These are phyloP conservation scores for Plasmodium falciparum DNA, from an alignment of 169 alveolate species.

Conservation along the genomic window DNA sequence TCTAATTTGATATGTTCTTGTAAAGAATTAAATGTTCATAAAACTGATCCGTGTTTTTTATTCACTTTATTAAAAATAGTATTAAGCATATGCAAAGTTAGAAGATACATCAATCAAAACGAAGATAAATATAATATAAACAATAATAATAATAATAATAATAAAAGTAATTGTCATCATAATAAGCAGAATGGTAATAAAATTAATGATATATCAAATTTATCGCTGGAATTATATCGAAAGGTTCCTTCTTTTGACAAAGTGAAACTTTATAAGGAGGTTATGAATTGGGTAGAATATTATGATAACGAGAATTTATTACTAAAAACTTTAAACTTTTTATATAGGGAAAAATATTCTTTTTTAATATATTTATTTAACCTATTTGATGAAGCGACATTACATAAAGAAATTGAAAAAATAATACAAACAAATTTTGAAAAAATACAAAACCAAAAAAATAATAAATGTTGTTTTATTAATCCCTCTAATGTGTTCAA, in stretches of 20 bases:
- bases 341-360: conserved; percentile 29
- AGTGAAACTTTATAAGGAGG: conserved; percentile 4
- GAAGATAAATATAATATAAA: not conserved
- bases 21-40: conserved; percentile 25
- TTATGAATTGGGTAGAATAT: not conserved
- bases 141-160: not conserved
- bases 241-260: conserved; percentile 1
- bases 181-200: too few relatives aligned
- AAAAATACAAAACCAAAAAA: conserved; percentile 17
- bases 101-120: not conserved
- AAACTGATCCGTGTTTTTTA: conserved; percentile 44
- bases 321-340: conserved; percentile 26
- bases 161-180: too few relatives aligned
- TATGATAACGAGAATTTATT: conserved; percentile 17
- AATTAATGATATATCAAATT: not conserved
- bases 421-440: conserved; percentile 32
- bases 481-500: conserved; percentile 41
- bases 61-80: conserved; percentile 24
- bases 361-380: conserved; percentile 19
- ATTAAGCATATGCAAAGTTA: not conserved
- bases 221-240: not conserved
- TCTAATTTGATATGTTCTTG: conserved; percentile 40
- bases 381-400: not conserved
- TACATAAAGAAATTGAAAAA: conserved; percentile 37
- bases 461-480: conserved; percentile 39